Conservation (phyloP, 2,329 filamentous ascomycete species). For the Pseudopyrenochaeta lycopersici region DNA sequence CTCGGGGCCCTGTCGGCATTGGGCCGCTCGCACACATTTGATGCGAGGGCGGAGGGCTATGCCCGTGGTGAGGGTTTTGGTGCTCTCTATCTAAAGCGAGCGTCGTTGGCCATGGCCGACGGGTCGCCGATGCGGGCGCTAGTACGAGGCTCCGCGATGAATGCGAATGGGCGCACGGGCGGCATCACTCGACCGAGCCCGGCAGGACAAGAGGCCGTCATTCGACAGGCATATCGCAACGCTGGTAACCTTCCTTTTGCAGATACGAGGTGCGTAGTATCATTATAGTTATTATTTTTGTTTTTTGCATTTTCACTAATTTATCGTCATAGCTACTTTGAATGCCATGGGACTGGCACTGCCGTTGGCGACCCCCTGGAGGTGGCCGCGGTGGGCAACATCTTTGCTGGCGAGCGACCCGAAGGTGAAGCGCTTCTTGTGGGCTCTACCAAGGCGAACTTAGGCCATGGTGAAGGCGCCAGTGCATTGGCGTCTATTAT, state of each 20-base stretch:
- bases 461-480: constrained; percentile 43
- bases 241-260: constrained; percentile 5
- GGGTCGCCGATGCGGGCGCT: constrained; percentile 3
- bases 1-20: constrained; percentile 30
- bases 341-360: constrained; percentile 41
- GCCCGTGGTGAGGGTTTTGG: constrained; percentile 27
- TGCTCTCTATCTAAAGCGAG: constrained; percentile 24
- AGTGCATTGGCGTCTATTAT: constrained; percentile 35
- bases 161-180: not conserved
- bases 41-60: constrained; percentile 34
- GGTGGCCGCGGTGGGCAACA: constrained; percentile 13
- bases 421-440: constrained; percentile 18
- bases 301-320: too few species aligned
- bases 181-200: constrained; percentile 28
- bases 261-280: too few species aligned
- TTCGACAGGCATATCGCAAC: constrained; percentile 17
- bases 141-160: not conserved
- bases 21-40: constrained; percentile 29
- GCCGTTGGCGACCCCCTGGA: constrained; percentile 39
- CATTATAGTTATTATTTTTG: too few species aligned
- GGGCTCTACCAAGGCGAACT: constrained; percentile 38
- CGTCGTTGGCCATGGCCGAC: not conserved
- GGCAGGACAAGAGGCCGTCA: constrained; percentile 6
- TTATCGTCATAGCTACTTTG: constrained; percentile 30
- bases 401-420: constrained; percentile 13